Percentiles rank a stretch among this genome's conserved stretches.
Conservation (phyloP, 2,329 filamentous ascomycete genomes). For the Laburnicola sp. region DNA sequence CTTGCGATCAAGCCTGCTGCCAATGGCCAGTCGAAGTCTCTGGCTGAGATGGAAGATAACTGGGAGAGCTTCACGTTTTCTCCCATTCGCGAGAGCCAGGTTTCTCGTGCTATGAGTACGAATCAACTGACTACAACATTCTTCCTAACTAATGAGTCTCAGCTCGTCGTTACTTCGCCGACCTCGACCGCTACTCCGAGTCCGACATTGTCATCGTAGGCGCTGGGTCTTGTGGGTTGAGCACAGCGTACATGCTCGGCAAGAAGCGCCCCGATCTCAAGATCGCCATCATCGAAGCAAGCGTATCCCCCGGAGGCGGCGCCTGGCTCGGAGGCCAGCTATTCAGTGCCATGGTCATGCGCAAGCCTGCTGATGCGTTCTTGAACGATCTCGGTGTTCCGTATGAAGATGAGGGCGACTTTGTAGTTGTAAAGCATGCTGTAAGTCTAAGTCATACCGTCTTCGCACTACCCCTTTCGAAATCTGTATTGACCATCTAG, state of each 20-base stretch:
- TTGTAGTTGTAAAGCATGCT: constrained; percentile 91
- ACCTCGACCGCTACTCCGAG: constrained; percentile 87
- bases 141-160: constrained; percentile 1
- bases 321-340: constrained; percentile 94
- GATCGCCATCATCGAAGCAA: constrained; percentile 88
- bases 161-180: constrained; percentile 82
- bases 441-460: constrained; percentile 11
- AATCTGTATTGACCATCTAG: constrained; percentile 1
- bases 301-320: constrained; percentile 80
- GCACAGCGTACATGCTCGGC: constrained; percentile 80
- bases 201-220: constrained; percentile 93
- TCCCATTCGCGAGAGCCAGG: constrained; percentile 87
- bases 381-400: constrained; percentile 78
- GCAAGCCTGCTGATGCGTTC: constrained; percentile 87
- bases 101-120: constrained; percentile 82
- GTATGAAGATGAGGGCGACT: constrained; percentile 85
- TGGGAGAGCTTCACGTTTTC: constrained; percentile 84
- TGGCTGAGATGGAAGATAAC: constrained; percentile 70
- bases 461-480: not conserved
- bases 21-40: constrained; percentile 55
- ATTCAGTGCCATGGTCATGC: constrained; percentile 94
- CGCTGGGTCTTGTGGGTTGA: constrained; percentile 84
- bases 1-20: constrained; percentile 54
- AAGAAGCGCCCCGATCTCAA: constrained; percentile 84
- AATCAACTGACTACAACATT: not conserved